phyloP scores from a whole-genome alignment of 2,329 filamentous ascomycete species.

The Colletotrichum sp. region DNA sequence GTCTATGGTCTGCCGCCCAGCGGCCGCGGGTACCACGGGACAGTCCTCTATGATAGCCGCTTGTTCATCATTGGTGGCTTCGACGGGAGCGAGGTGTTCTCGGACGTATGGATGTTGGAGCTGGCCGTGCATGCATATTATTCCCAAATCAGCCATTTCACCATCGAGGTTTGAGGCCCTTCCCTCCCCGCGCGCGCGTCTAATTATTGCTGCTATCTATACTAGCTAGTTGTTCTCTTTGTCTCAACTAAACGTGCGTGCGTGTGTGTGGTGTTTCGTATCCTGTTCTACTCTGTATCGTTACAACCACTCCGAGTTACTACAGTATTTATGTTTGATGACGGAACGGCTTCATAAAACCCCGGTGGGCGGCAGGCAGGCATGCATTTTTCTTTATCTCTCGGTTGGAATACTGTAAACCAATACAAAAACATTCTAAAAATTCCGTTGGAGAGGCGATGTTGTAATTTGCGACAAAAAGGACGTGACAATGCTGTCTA shows the following conservation, averaged over 20 bases:
- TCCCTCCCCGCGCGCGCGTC: background rate
- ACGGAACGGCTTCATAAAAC: slow-evolving; percentile 19
- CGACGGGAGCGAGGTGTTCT: slow-evolving; percentile 71
- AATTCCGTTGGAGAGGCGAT: no score
- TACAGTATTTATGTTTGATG: slow-evolving; percentile 21
- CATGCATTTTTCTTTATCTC: background rate
- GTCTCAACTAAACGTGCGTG: background rate
- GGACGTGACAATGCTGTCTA: background rate
- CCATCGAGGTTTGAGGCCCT: slow-evolving; percentile 62
- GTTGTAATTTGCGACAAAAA: background rate
- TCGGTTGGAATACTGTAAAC: background rate
- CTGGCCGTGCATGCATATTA: slow-evolving; percentile 75
- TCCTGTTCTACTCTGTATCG: slow-evolving; percentile 2
- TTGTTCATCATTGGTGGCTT: slow-evolving; percentile 71
- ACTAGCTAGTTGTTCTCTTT: background rate
- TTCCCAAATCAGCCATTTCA: slow-evolving; percentile 76
- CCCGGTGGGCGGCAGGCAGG: slow-evolving; percentile 1
- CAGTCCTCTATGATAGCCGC: slow-evolving; percentile 69
- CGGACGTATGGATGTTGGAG: slow-evolving; percentile 71
- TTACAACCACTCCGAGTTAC: background rate
- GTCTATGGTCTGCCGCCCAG: slow-evolving; percentile 68
- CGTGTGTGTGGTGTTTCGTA: background rate
- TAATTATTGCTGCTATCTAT: background rate
- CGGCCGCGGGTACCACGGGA: slow-evolving; percentile 70
- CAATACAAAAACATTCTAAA: background rate